These are phyloP conservation scores for Colletotrichum horii DNA, from an alignment of 2,329 filamentous ascomycete genomes.

Conservation along the genomic window DNA sequence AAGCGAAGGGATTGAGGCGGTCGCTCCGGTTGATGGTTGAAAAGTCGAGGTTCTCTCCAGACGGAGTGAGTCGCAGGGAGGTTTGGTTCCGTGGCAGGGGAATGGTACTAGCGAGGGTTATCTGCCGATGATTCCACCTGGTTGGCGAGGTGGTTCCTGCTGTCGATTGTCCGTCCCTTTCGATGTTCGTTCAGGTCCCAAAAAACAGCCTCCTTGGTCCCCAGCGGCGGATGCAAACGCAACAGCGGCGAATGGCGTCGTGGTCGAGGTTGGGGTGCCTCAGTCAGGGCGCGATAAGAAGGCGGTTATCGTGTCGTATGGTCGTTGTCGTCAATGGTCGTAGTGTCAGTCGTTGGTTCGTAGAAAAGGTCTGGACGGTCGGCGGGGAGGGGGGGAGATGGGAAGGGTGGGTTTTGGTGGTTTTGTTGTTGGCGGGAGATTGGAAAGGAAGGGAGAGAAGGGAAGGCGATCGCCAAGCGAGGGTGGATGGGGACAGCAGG, in stretches of 20 bases:
- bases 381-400: background rate
- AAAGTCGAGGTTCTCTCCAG: background rate
- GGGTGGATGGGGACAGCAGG: conserved; percentile 10
- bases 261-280: background rate
- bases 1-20: background rate
- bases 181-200: background rate
- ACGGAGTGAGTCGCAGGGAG: background rate
- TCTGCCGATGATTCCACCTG: conserved; percentile 6
- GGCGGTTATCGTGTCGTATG: background rate
- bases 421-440: conserved; percentile 13
- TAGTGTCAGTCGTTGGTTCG: background rate
- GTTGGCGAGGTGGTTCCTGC: background rate
- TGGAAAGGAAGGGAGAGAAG: conserved; percentile 16
- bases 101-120: conserved; percentile 16
- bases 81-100: conserved; percentile 10
- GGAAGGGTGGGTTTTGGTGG: conserved; percentile 5
- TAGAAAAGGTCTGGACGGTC: background rate
- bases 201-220: background rate
- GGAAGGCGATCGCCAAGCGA: conserved; percentile 14
- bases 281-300: conserved; percentile 6
- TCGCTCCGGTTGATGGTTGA: background rate
- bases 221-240: background rate
- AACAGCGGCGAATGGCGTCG: background rate
- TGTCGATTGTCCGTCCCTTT: background rate
- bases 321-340: background rate